Evolutionary conservation across 257 asterid genomes (phyloP), one percentile per base, ranked within the genome.

Genomic region (Nicotiana undulata): DNA sequence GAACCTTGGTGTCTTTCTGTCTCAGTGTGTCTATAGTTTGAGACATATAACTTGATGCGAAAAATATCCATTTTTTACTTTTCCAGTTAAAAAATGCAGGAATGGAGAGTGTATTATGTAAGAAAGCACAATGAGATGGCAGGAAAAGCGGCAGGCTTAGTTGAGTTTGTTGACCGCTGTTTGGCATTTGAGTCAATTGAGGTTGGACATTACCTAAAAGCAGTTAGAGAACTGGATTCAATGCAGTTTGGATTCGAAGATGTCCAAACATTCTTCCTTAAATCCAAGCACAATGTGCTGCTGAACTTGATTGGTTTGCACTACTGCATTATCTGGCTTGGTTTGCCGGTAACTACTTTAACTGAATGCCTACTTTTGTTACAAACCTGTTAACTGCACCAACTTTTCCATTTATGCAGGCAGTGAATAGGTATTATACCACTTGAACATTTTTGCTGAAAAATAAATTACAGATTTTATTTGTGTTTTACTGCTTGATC

Each of bases 291-390:
- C 80, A 84, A 81, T 51, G 96, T 93, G 83, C 84, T 94, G 81
- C 85, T 90, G 31, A 94, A 94, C 89, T 90, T 91, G 93, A 86
- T 88, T 53, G 97, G 94, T 85, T 76, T 94, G 89, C 97, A 94
- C 85, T 93, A 93, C 86, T 94, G 97, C 95, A 81, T 92, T 81
- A 16, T 52, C 9, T 84, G 88, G 87, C 97, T 92, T 67, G 87
- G 81, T 46, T 79, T 91, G 31, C 89, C 91, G 87, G 98, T 93
- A 89, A 85, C 81, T 26, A 29, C 56, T 55, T 51, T 9, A 65
- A 65, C 46, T 10, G 22, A 67, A 34, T 67, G 32, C 64, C 51
- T 81, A 9, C 37, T n/a, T 44, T 24, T 31, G 9, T 5, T 28
- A 66, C 5, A 66, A 66, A 26, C 31, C 22, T 74, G 76, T 78